Conservation (phyloP, 805 yeast species). For the Metschnikowia dekortorum region DNA sequence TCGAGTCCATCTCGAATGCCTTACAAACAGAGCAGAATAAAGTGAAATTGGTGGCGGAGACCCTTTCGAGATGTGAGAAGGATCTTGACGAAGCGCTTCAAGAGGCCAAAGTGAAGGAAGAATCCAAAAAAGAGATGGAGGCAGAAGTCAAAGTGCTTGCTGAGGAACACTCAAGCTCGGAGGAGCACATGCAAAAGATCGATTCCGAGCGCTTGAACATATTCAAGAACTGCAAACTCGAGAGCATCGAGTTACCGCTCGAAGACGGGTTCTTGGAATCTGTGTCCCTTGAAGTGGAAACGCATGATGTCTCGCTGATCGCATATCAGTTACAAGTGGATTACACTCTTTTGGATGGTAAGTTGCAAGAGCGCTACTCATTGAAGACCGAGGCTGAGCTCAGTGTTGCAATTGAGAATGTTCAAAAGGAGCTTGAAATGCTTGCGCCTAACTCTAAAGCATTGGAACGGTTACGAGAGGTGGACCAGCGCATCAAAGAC, state of each 20-base stretch:
- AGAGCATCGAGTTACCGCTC: conserved; percentile 62
- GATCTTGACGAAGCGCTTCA: conserved; percentile 32
- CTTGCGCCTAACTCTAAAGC: conserved; percentile 85
- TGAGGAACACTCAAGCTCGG: conserved; percentile 37
- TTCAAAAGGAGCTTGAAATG: conserved; percentile 34
- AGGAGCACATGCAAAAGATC: conserved; percentile 51
- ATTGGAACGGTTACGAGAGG: conserved; percentile 66
- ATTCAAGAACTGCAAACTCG: conserved; percentile 70
- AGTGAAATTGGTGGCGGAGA: neutral
- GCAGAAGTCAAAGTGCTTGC: conserved; percentile 24
- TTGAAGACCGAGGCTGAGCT: conserved; percentile 36
- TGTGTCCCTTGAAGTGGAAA: conserved; percentile 55
- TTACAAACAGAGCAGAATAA: conserved; percentile 30
- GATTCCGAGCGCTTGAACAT: conserved; percentile 54
- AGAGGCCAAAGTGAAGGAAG: conserved; percentile 15
- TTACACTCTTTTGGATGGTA: conserved; percentile 42
- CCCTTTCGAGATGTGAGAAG: conserved; percentile 17
- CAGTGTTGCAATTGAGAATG: conserved; percentile 29
- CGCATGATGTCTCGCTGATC: conserved; percentile 30
- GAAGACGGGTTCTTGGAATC: conserved; percentile 54
- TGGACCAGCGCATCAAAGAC: conserved; percentile 53
- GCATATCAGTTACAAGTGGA: conserved; percentile 53
- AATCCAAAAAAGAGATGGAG: conserved; percentile 29
- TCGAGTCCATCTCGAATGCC: conserved; percentile 32
- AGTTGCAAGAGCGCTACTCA: conserved; percentile 40